Conservation (phyloP, 805 yeast genomes). For the Myxozyma udenii region DNA sequence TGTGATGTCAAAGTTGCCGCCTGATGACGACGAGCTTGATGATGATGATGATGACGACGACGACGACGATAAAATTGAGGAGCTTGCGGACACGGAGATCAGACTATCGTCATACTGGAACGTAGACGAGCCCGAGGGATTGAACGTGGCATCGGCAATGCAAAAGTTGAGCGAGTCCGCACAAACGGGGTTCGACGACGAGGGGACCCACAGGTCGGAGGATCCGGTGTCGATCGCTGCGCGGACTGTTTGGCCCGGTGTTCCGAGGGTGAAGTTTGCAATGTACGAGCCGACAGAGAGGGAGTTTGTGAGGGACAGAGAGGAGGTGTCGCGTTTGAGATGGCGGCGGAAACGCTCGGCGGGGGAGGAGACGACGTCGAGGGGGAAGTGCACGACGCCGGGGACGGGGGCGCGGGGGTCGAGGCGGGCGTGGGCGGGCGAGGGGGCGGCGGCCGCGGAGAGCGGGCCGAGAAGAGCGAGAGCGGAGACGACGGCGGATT, state of each 20-base stretch:
- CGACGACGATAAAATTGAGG: too few relatives aligned
- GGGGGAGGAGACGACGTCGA: conserved; percentile 4
- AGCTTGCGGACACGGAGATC: too few relatives aligned
- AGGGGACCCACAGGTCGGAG: conserved; percentile 65
- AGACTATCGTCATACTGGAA: conserved; percentile 6
- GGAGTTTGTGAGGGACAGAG: conserved; percentile 32
- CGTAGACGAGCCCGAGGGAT: conserved; percentile 33
- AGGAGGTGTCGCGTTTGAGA: conserved; percentile 11
- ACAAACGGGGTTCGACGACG: conserved; percentile 46
- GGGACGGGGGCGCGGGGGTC: conserved; percentile 1
- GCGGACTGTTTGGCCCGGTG: conserved; percentile 51
- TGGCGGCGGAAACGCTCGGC: conserved; percentile 10
- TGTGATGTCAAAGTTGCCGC: conserved; percentile 36
- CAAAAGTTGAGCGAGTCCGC: conserved; percentile 23
- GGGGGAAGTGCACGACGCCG: conserved; percentile 12
- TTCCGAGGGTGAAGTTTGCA: conserved; percentile 48
- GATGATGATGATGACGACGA: background rate
- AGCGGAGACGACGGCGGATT: background rate
- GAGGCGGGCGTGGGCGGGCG: background rate
- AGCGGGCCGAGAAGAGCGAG: conserved; percentile 1
- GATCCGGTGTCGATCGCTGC: conserved; percentile 73
- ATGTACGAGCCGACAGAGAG: conserved; percentile 33
- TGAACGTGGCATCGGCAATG: conserved; percentile 35
- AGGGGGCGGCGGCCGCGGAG: conserved; percentile 4
- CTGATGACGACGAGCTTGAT: conserved; percentile 14